phyloP scores from a whole-genome alignment of 192 early-diverging fungal species.

The Gryganskiella cystojenkinii region DNA sequence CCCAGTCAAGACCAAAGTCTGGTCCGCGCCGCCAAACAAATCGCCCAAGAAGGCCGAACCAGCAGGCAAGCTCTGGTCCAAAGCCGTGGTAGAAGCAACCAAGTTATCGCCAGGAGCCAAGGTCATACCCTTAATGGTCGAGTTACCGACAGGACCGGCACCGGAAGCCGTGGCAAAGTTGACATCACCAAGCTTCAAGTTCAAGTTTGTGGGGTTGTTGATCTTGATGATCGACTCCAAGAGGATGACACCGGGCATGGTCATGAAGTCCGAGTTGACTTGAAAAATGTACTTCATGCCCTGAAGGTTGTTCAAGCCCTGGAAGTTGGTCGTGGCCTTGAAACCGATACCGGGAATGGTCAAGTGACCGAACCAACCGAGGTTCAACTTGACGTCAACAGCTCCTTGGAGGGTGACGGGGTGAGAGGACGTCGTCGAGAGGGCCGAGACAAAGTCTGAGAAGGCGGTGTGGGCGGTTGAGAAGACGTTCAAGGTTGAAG shows the following conservation, averaged over 20 bases:
- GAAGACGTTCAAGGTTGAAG: conserved; percentile 10
- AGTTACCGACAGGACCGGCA: background rate
- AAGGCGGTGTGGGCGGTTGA: background rate
- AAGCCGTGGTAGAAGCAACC: conserved; percentile 3
- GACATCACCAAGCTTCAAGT: conserved; percentile 11
- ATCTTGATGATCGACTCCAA: conserved; percentile 13
- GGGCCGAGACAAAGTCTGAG: background rate
- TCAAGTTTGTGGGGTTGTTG: conserved; percentile 14
- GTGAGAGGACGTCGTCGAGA: background rate
- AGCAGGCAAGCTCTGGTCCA: background rate
- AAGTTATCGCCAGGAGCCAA: conserved; percentile 19
- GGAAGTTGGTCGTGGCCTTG: conserved; percentile 20
- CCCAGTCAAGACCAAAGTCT: background rate
- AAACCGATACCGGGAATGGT: conserved; percentile 15
- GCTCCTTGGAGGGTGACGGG: conserved; percentile 14
- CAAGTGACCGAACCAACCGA: conserved; percentile 11
- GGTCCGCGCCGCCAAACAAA: background rate
- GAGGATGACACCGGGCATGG: background rate
- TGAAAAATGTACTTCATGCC: conserved; percentile 5
- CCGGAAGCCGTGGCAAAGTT: conserved; percentile 4
- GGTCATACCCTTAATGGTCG: conserved; percentile 13
- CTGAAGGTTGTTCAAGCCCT: conserved; percentile 9
- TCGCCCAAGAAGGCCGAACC: background rate
- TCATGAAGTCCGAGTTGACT: background rate
- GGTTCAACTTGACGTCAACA: conserved; percentile 20